Percentiles rank a stretch among this genome's conserved stretches.
Evolutionary conservation across 2,329 filamentous ascomycete genomes (phyloP).

Genomic region (Talaromyces funiculosus): DNA sequence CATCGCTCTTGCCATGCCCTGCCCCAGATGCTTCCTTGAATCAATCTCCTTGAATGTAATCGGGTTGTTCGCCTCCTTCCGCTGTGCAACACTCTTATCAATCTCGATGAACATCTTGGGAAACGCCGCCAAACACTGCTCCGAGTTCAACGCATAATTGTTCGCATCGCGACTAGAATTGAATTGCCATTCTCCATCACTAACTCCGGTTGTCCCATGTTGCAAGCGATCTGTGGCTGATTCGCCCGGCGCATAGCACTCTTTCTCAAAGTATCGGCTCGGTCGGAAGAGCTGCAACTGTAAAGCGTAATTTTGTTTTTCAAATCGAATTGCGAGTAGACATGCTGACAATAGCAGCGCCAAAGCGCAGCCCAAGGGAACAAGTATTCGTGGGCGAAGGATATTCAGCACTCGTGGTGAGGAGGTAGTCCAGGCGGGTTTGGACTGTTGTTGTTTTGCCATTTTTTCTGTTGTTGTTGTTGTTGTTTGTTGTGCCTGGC

Average conservation of each 20-base stretch:
- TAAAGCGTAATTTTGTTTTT: constrained; percentile 10
- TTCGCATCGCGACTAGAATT: constrained; percentile 27
- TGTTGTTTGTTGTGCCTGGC: not conserved
- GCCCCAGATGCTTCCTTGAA: constrained; percentile 23
- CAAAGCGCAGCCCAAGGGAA: constrained; percentile 3
- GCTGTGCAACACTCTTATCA: constrained; percentile 26
- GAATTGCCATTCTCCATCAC: constrained; percentile 28
- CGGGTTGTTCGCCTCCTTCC: constrained; percentile 18
- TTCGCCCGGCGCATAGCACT: constrained; percentile 7
- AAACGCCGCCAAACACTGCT: constrained; percentile 37
- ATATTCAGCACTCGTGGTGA: constrained; percentile 6
- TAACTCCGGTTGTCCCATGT: not conserved
- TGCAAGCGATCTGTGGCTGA: constrained; percentile 6
- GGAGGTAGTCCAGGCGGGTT: not conserved
- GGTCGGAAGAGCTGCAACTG: constrained; percentile 13
- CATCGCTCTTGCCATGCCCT: constrained; percentile 35
- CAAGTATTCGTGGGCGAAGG: constrained; percentile 3
- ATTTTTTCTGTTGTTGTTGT: not conserved
- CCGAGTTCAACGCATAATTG: constrained; percentile 32
- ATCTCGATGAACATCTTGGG: constrained; percentile 36
- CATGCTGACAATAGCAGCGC: not conserved
- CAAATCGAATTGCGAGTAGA: constrained; percentile 8
- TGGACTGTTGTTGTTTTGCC: constrained; percentile 6
- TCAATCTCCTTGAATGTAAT: constrained; percentile 34
- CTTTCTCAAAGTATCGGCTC: constrained; percentile 12